Evolutionary conservation across 2,329 filamentous ascomycete genomes (phyloP).

Genomic region (Cercospora citrullina): DNA sequence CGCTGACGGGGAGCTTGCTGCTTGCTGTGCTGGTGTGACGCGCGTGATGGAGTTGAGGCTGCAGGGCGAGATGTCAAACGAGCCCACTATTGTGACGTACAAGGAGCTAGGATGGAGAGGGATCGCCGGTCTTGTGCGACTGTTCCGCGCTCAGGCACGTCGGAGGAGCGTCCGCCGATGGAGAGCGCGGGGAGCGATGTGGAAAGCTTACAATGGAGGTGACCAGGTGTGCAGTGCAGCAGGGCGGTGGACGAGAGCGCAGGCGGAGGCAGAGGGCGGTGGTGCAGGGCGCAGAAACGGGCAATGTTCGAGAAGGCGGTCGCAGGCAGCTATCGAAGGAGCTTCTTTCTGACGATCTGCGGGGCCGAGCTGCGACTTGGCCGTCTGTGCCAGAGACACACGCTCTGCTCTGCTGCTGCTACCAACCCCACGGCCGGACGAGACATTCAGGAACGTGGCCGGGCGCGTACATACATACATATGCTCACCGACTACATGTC

Average conservation of each 20-base stretch:
- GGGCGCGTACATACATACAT: not conserved
- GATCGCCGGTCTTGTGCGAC: conserved; percentile 7
- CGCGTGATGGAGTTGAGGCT: conserved; percentile 6
- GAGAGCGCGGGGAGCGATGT: not conserved
- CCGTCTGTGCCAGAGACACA: not conserved
- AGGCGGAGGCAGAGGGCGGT: conserved; percentile 2
- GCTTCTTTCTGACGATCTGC: conserved; percentile 7
- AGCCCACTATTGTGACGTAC: conserved; percentile 7
- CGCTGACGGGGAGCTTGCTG: conserved; percentile 4
- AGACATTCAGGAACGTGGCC: not conserved
- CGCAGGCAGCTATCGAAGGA: conserved; percentile 6
- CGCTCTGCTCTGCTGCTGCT: not conserved
- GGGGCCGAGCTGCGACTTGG: not conserved
- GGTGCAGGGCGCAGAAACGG: conserved; percentile 3
- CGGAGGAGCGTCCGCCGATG: not conserved
- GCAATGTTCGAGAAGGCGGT: conserved; percentile 18
- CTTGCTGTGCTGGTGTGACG: conserved; percentile 8
- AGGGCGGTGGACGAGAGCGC: not conserved
- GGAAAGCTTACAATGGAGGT: not conserved
- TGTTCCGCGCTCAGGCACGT: not conserved
- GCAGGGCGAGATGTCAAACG: conserved; percentile 8
- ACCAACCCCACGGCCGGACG: not conserved
- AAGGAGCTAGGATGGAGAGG: not conserved
- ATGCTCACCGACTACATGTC: not conserved
- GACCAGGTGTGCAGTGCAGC: not conserved